These are phyloP conservation scores for Apiotrichum gamsii DNA, from an alignment of 1,284 basidiomycete species.

Conservation along the genomic window DNA sequence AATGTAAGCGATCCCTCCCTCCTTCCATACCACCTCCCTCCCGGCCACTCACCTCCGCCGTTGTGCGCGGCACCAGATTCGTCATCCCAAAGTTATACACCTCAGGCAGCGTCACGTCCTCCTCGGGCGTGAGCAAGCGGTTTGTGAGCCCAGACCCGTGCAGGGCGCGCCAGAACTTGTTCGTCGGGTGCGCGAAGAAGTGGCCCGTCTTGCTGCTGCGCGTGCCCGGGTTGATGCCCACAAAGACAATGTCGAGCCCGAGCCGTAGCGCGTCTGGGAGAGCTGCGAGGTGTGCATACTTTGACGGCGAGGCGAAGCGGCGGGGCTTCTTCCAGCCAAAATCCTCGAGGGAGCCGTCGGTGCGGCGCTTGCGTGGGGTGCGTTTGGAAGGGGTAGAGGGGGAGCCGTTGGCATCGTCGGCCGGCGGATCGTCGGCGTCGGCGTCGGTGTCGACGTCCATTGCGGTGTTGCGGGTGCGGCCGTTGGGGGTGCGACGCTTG, in stretches of 20 bases:
- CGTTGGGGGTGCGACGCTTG: no score
- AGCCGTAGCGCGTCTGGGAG: conserved; percentile 7
- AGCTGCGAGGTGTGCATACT: conserved; percentile 24
- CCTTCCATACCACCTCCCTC: no score
- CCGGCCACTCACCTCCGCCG: conserved; percentile 50
- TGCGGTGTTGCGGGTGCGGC: no score
- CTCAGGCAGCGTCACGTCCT: conserved; percentile 32
- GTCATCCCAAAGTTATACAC: conserved; percentile 56
- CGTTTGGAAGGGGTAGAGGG: no score
- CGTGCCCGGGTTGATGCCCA: conserved; percentile 53
- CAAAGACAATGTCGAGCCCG: conserved; percentile 2
- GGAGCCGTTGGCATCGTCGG: no score
- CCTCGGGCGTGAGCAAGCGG: conserved; percentile 37
- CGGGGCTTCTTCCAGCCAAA: conserved; percentile 16
- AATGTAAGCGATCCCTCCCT: no score
- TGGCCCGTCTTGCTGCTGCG: conserved; percentile 59
- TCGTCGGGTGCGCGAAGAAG: conserved; percentile 65
- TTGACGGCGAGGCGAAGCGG: conserved; percentile 21
- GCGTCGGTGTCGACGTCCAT: no score
- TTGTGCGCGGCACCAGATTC: conserved; percentile 57
- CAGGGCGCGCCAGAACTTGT: conserved; percentile 48
- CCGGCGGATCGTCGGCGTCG: no score
- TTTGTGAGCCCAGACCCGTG: conserved; percentile 51
- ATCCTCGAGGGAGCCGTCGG: background rate
- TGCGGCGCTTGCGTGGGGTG: background rate